Percentiles rank a stretch among this genome's conserved stretches.
Conservation (phyloP, 108 stramenopile genomes). For the Nitzschia sp. region DNA sequence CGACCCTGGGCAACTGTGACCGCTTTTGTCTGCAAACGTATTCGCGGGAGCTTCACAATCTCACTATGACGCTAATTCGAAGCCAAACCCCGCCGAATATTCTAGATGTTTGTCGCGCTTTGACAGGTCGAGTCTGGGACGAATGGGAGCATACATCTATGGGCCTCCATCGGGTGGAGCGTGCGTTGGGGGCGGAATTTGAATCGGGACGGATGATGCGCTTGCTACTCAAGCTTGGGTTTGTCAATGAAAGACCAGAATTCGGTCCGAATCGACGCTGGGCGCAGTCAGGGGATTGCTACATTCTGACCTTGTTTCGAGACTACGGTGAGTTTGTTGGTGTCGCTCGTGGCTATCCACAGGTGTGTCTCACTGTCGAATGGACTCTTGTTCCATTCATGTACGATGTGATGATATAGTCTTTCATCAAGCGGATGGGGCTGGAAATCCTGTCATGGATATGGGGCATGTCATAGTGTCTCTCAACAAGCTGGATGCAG, state of each 20-base stretch:
- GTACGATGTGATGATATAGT: slow-evolving; percentile 24
- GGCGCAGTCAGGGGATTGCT: slow-evolving; percentile 91
- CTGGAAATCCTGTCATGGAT: slow-evolving; percentile 91
- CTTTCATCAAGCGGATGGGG: slow-evolving; percentile 91
- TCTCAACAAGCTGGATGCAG: slow-evolving; percentile 91
- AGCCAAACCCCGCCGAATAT: slow-evolving; percentile 58
- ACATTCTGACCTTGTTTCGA: slow-evolving; percentile 89
- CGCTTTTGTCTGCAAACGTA: slow-evolving; percentile 76
- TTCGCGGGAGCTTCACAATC: slow-evolving; percentile 69
- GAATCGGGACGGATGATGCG: slow-evolving; percentile 87
- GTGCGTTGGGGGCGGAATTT: slow-evolving; percentile 75
- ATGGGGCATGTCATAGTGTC: slow-evolving; percentile 88
- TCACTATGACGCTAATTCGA: slow-evolving; percentile 68
- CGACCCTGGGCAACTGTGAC: slow-evolving; percentile 45
- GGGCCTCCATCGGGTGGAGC: slow-evolving; percentile 52
- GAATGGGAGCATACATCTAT: slow-evolving; percentile 63
- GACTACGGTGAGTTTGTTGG: slow-evolving; percentile 78
- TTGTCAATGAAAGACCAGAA: slow-evolving; percentile 93
- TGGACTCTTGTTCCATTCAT: background rate
- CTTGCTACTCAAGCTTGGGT: slow-evolving; percentile 85
- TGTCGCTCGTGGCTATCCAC: background rate
- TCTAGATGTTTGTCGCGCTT: slow-evolving; percentile 46
- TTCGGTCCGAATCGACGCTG: slow-evolving; percentile 82
- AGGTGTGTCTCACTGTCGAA: background rate
- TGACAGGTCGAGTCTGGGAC: slow-evolving; percentile 64